phyloP scores from a whole-genome alignment of 2,329 filamentous ascomycete species.

The Trichoderma sp. region DNA sequence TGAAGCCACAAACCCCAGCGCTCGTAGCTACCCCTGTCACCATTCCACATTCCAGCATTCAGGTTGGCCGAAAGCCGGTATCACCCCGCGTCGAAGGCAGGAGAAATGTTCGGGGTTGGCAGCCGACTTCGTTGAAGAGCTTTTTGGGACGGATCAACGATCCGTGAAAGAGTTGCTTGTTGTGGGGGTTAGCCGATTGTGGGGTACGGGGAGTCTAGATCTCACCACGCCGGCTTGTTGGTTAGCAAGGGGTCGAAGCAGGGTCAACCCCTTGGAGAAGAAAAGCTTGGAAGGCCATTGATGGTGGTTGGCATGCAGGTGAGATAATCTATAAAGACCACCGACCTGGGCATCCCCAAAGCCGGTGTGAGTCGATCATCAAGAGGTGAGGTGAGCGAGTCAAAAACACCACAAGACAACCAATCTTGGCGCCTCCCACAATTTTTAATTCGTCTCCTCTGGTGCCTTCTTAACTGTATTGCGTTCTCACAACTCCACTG shows the following conservation, averaged over 20 bases:
- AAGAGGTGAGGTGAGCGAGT: neutral
- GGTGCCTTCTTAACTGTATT: neutral
- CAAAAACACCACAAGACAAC: neutral
- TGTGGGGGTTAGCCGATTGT: constrained; percentile 17
- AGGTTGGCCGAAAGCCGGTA: constrained; percentile 5
- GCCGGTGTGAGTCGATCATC: neutral
- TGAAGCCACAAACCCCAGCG: neutral
- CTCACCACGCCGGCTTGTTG: neutral
- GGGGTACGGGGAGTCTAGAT: constrained; percentile 17
- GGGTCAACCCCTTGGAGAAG: neutral
- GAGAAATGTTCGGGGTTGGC: constrained; percentile 13
- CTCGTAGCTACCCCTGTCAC: neutral
- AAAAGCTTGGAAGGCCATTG: neutral
- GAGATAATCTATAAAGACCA: constrained; percentile 11
- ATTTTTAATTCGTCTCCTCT: neutral
- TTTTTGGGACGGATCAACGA: neutral
- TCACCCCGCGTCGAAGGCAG: constrained; percentile 9
- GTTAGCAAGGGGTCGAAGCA: constrained; percentile 11
- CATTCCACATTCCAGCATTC: constrained; percentile 1
- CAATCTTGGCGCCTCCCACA: neutral
- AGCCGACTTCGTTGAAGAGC: neutral
- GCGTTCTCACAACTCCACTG: neutral
- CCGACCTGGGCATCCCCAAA: neutral
- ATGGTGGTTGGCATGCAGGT: neutral
- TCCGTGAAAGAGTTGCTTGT: neutral